phyloP scores from a whole-genome alignment of 169 alveolate species.

The Toxoplasma gondii region DNA sequence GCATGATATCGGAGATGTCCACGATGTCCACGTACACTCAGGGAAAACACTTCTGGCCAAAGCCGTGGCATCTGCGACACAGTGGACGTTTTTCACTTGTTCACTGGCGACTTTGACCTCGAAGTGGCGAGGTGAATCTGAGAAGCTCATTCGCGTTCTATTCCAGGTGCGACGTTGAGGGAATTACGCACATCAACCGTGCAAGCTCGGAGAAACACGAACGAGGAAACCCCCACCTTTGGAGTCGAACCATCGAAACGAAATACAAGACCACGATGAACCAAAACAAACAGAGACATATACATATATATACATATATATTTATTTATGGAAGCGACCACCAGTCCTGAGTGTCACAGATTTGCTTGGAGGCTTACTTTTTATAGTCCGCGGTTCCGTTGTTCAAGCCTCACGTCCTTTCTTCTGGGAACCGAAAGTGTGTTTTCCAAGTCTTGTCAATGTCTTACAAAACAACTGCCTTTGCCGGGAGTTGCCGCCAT shows the following conservation, averaged over 20 bases:
- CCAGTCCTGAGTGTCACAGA: no score
- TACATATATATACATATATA: no score
- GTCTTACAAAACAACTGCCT: no score
- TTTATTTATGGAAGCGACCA: no score
- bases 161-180: conserved; percentile 29
- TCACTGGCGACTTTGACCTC: conserved; percentile 91
- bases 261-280: no score
- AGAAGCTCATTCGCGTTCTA: conserved; percentile 86
- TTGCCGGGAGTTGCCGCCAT: no score
- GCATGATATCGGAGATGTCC: background rate
- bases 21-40: background rate
- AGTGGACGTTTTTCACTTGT: conserved; percentile 90
- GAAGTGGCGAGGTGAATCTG: conserved; percentile 95
- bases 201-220: background rate
- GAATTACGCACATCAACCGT: background rate
- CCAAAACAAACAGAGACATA: no score
- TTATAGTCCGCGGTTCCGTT: no score
- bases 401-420: no score
- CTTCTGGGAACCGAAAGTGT: no score
- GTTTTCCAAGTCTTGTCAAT: no score
- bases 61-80: conserved; percentile 94
- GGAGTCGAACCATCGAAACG: background rate
- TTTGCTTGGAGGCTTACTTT: no score
- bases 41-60: conserved; percentile 93
- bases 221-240: background rate